Evolutionary conservation across 257 asterid genomes (phyloP), one percentile per base, ranked within the genome.

Genomic region (Ophiorrhiza pumila): DNA sequence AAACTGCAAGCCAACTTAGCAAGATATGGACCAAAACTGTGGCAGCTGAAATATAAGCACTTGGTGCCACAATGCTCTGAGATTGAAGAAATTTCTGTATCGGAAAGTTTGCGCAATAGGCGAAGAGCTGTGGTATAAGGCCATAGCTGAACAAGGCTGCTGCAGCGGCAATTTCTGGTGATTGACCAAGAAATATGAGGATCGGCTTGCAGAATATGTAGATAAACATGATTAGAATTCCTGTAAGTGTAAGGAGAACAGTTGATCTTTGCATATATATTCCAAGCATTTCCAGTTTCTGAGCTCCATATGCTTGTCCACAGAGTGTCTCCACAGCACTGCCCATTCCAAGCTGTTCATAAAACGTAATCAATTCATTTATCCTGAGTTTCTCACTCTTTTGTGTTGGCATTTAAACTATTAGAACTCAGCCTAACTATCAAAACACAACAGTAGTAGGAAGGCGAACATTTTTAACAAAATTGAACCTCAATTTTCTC

Each of bases 261-360:
- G 85, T 81, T 43, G 96, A 89, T 77, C 96, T 85, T 69, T 89
- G 96, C 68, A 89, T 63, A 66, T 89, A 89, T n/a, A 89, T n/a
- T 43, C 96, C 96, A 0, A 89, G 83, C 92, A 87, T 85, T 2
- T 81, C 83, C 57, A 73, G 77, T 56, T 65, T 71, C 20, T 82
- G 76, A 0, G 95, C 92, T 23, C 95, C 92, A 55, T 69, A 87
- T 7, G 96, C 96, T 66, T 89, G 96, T 27, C 92, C 91, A 17
- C 96, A 89, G 3, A 89, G 69, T 18, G 96, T 89, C 68, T 89
- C 96, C n/a, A 89, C 92, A 0, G 92, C 96, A 65, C 96, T 89
- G 22, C 96, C 96, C 96, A 89, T 89, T 15, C 96, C 92, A 0
- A 86, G 74, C 91, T 88, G 83, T 70, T n/a, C 52, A 37, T 55